Percentiles rank a stretch among this genome's conserved stretches.
Conservation (phyloP, 805 yeast genomes). For the Suhomyces prunicola region DNA sequence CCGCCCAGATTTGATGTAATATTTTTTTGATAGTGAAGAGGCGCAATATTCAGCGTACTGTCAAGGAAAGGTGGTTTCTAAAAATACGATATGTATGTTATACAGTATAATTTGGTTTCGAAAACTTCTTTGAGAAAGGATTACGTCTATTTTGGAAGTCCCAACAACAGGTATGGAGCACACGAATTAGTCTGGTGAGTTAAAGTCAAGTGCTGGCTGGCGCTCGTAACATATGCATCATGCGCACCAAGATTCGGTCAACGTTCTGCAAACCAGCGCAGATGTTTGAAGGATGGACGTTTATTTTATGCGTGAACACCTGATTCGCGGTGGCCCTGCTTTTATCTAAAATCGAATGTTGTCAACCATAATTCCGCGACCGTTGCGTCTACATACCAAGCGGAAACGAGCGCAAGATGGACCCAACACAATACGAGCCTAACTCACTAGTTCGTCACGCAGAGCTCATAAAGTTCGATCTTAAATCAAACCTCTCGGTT, state of each 20-base stretch:
- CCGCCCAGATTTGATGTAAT: not conserved
- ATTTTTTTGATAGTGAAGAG: not conserved
- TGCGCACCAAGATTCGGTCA: not conserved
- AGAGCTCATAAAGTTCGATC: not conserved
- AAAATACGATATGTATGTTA: not conserved
- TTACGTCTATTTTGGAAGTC: not conserved
- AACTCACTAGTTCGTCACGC: not conserved
- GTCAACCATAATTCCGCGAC: not conserved
- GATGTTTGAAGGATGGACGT: not conserved
- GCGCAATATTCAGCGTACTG: not conserved
- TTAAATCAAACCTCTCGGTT: not conserved
- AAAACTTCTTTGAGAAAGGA: not conserved
- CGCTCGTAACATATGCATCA: not conserved
- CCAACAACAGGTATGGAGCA: not conserved
- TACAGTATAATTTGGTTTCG: not conserved
- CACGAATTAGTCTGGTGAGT: not conserved
- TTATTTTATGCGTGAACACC: not conserved
- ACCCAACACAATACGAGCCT: not conserved
- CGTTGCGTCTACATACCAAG: not conserved
- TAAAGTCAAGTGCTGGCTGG: not conserved
- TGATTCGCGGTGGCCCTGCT: not conserved
- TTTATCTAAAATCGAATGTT: too few species aligned
- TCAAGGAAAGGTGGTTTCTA: not conserved
- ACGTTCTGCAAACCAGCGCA: not conserved
- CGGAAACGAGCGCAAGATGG: not conserved